Base-by-base conservation (phyloP, 345 rosid species). In the Rhodamnia rubescens region DNA sequence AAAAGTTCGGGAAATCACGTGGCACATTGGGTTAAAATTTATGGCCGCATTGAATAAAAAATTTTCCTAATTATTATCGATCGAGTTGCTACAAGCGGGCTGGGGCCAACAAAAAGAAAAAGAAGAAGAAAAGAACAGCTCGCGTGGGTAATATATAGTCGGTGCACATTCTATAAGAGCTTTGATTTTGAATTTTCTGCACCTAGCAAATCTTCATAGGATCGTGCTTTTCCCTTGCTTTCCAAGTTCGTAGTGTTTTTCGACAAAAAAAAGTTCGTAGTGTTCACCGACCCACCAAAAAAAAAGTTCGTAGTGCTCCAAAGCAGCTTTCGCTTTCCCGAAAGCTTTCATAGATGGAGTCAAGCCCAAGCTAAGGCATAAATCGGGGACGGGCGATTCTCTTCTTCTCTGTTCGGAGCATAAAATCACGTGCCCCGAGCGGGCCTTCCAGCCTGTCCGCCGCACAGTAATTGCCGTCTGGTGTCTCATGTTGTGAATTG, bases 341-440 rank as follows among this genome's bases (percentile, higher is more conserved):
- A 86, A 24, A 59, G 44, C 53, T 56, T 40, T 81, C 86, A 42
- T 44, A 26, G 69, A 69, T 42, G 18, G 82, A 83, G 85, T 89
- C 82, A 50, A 84, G 84, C 84, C 85, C 53, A 26, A 85, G 61
- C 85, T 49, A 88, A 86, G 88, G 88, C 44, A 87, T 78, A 32
- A n/a, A 36, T 82, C 53, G 9, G 47, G 2, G 42, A 42, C 5
- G 80, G 75, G 10, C 24, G 22, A 64, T 32, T 18, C 47, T 36
- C 80, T 18, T 10, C 80, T 9, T 4, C 80, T 40, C 80, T 5
- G 21, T 32, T 81, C 49, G 53, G 51, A 86, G 93, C 87, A 90
- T 84, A 84, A 82, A 81, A 85, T 74, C 91, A 88, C 88, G 90
- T 90, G 92, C 84, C 78, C 24, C 3, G 42, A 32, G 24, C 21